These are phyloP conservation scores for Pseudomonodictys pantanalensis DNA, from an alignment of 495 filamentous ascomycete species.

Conservation along the genomic window DNA sequence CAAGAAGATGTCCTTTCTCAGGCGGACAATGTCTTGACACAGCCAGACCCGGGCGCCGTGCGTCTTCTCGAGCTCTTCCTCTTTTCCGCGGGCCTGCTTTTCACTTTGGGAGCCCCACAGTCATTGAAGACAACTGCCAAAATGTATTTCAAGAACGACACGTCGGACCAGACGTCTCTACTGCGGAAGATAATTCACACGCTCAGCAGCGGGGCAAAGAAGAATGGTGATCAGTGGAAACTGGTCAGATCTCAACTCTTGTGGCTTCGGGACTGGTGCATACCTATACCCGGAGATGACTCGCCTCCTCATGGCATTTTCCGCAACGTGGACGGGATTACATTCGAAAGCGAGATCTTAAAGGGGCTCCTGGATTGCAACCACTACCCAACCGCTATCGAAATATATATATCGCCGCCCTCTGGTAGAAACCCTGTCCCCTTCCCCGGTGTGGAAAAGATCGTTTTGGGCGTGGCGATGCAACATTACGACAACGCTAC, in stretches of 20 bases:
- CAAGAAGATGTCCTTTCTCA: slow-evolving; percentile 58
- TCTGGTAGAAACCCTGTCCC: slow-evolving; percentile 51
- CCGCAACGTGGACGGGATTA: slow-evolving; percentile 59
- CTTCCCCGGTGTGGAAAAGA: slow-evolving; percentile 55
- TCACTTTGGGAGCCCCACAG: slow-evolving; percentile 56
- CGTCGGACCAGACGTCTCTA: slow-evolving; percentile 64
- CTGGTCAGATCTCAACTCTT: slow-evolving; percentile 63
- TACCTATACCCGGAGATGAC: slow-evolving; percentile 42
- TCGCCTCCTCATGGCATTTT: slow-evolving; percentile 61
- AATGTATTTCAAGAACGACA: slow-evolving; percentile 55
- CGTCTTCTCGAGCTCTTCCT: slow-evolving; percentile 65
- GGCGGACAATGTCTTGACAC: slow-evolving; percentile 64
- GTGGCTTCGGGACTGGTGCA: slow-evolving; percentile 81
- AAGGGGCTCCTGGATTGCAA: slow-evolving; percentile 67
- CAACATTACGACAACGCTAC: slow-evolving; percentile 83
- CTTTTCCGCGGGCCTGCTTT: slow-evolving; percentile 64
- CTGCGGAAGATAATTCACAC: slow-evolving; percentile 61
- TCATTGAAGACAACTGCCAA: slow-evolving; percentile 60
- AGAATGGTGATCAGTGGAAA: slow-evolving; percentile 67
- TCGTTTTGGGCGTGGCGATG: slow-evolving; percentile 66
- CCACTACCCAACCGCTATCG: slow-evolving; percentile 59
- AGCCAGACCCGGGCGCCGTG: slow-evolving; percentile 58
- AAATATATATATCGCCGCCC: slow-evolving; percentile 61
- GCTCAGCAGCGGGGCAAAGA: slow-evolving; percentile 48
- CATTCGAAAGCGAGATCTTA: slow-evolving; percentile 71